Evolutionary conservation across 2,329 filamentous ascomycete species (phyloP), one percentile per base, ranked within the genome.

Genomic region (Fusarium continuum): DNA sequence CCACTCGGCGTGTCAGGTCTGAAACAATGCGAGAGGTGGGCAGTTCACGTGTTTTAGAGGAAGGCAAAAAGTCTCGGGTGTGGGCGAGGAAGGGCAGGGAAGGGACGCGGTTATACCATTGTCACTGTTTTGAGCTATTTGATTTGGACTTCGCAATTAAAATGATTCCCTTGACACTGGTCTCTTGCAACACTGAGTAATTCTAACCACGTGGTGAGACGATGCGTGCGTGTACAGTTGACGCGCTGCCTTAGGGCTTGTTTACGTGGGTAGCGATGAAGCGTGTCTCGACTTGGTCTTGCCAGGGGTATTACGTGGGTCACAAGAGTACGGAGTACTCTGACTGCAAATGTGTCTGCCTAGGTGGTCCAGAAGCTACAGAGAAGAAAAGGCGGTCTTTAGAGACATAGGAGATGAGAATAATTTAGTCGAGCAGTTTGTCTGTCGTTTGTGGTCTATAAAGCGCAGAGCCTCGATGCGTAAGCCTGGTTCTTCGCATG

Each of bases 211-310:
- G n/a, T 46, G 25, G n/a, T 20, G 36, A 61, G 34, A 22, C 16
- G 41, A 26, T 48, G 16, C 26, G 46, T 51, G 49, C 31, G 55
- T 39, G 51, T 44, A 44, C 52, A 19, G n/a, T 22, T 29, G 51
- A 68, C 55, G 60, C 64, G 67, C 40, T 41, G 32, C 29, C 25
- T 64, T 69, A 67, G 65, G 68, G 67, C 59, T 71, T 70, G 59
- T 71, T 70, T 61, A 67, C 66, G 46, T 58, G 57, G 56, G 49
- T 55, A 44, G 51, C 48, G 40, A 61, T 52, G 57, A 55, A 66
- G 47, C 58, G 46, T 67, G 66, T 61, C 68, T 68, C 48, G 53
- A 55, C 52, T 54, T 32, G 51, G 17, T 34, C 55, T 60, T 52
- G 62, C 36, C 57, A 71, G 60, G 59, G 57, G 55, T 44, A 45